A percentile compares a stretch with the other conserved stretches of the same genome.
Conservation (phyloP, 164 flowering plant genomes). For the Kingdonia uniflora region DNA sequence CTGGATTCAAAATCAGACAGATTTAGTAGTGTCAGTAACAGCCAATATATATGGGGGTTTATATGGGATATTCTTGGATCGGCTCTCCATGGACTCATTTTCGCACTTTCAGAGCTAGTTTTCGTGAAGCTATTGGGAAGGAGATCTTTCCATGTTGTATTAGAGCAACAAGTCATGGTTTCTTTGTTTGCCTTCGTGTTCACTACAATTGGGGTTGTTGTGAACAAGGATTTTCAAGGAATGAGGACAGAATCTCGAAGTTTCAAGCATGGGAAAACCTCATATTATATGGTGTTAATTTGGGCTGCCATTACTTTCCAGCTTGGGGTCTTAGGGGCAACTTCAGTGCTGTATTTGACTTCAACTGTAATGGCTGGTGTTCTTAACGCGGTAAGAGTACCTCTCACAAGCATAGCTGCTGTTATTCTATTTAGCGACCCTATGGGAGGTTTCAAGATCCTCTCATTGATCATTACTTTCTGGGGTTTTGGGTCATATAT, state of each 20-base stretch:
- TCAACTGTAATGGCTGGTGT: slow-evolving; percentile 87
- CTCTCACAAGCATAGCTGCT: slow-evolving; percentile 80
- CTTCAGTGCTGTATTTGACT: slow-evolving; percentile 61
- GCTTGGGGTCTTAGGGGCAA: slow-evolving; percentile 66
- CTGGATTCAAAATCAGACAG: slow-evolving; percentile 80
- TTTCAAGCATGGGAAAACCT: slow-evolving; percentile 48
- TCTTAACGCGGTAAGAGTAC: slow-evolving; percentile 78
- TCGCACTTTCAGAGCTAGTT: slow-evolving; percentile 80
- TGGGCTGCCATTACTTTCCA: slow-evolving; percentile 82
- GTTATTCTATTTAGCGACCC: slow-evolving; percentile 67
- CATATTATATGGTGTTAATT: slow-evolving; percentile 54
- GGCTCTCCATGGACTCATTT: slow-evolving; percentile 88
- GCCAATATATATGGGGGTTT: slow-evolving; percentile 61
- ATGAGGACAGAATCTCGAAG: slow-evolving; percentile 55
- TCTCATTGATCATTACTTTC: slow-evolving; percentile 65
- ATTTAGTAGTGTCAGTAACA: slow-evolving; percentile 31
- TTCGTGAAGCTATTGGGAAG: slow-evolving; percentile 63
- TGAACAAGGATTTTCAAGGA: slow-evolving; percentile 43
- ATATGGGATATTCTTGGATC: slow-evolving; percentile 78
- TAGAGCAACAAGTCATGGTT: slow-evolving; percentile 94
- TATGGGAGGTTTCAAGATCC: slow-evolving; percentile 88
- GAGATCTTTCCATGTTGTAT: slow-evolving; percentile 77
- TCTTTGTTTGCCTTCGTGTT: slow-evolving; percentile 62
- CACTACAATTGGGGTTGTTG: slow-evolving; percentile 61
- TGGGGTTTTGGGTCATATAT: slow-evolving; percentile 86